Conservation (phyloP, 2,329 filamentous ascomycete genomes). For the Magnaporthiopsis rhizophila region DNA sequence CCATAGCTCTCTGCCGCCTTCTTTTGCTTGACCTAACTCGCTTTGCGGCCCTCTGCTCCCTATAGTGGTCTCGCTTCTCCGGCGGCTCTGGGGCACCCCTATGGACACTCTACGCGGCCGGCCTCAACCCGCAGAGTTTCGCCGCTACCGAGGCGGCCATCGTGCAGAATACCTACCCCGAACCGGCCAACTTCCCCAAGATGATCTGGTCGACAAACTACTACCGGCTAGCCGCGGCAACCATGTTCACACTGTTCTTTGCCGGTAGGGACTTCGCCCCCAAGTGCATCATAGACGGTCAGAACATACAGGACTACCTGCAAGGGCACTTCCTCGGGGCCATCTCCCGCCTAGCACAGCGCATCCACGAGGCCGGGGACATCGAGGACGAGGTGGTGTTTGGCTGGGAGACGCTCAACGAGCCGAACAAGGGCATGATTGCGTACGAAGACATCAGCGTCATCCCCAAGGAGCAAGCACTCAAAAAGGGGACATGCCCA, state of each 20-base stretch:
- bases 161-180: conserved; percentile 87
- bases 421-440: conserved; percentile 83
- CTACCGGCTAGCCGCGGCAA: conserved; percentile 73
- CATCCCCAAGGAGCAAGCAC: conserved; percentile 77
- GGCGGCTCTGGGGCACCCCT: conserved; percentile 93
- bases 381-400: conserved; percentile 81
- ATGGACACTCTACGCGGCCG: conserved; percentile 95
- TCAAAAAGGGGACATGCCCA: conserved; percentile 88
- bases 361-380: conserved; percentile 84
- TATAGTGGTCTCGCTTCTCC: conserved; percentile 83
- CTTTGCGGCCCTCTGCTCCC: background rate
- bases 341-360: conserved; percentile 69
- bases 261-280: conserved; percentile 86
- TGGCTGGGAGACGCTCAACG: conserved; percentile 95
- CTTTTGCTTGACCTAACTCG: conserved; percentile 14
- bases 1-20: background rate
- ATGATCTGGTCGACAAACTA: conserved; percentile 99
- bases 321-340: conserved; percentile 79
- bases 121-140: conserved; percentile 80
- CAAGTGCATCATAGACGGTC: conserved; percentile 83
- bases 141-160: conserved; percentile 81
- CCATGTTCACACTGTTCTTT: conserved; percentile 93
- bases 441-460: conserved; percentile 73
- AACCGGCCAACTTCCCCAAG: conserved; percentile 82
- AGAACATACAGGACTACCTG: conserved; percentile 94